These are phyloP conservation scores for Volvariella volvacea DNA, from an alignment of 1,284 basidiomycete species.

Conservation along the genomic window DNA sequence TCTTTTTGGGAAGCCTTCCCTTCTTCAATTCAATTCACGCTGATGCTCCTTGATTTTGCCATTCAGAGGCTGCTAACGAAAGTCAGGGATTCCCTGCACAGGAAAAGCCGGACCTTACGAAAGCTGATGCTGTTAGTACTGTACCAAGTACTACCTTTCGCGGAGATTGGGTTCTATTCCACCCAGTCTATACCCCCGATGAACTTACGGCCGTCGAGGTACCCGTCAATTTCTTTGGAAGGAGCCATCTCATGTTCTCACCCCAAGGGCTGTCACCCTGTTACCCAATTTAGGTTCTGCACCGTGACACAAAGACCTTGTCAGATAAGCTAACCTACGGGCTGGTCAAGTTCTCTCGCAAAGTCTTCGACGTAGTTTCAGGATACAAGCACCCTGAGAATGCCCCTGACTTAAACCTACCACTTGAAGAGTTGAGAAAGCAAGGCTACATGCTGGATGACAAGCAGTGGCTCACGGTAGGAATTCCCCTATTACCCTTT, in stretches of 20 bases:
- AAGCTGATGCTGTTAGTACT: slow-evolving; percentile 32
- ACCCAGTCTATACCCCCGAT: slow-evolving; percentile 72
- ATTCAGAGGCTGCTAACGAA: too few species aligned
- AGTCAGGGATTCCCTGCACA: too few species aligned
- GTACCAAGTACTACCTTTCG: slow-evolving; percentile 44
- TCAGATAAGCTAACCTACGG: slow-evolving; percentile 68
- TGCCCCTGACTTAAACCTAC: slow-evolving; percentile 54
- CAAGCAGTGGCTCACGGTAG: slow-evolving; percentile 69
- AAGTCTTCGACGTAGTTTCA: slow-evolving; percentile 70
- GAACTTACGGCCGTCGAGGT: slow-evolving; percentile 79
- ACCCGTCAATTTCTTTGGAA: too few species aligned
- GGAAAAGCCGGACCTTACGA: slow-evolving; percentile 23
- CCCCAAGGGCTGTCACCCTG: slow-evolving; percentile 2
- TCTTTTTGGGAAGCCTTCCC: too few species aligned
- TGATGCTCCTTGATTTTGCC: too few species aligned
- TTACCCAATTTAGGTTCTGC: slow-evolving; percentile 50
- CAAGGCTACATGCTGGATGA: slow-evolving; percentile 70
- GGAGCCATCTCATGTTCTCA: too few species aligned
- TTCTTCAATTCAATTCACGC: too few species aligned
- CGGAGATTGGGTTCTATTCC: slow-evolving; percentile 80
- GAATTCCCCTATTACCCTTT: slow-evolving; percentile 14
- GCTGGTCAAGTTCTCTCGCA: slow-evolving; percentile 56
- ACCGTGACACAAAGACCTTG: slow-evolving; percentile 57
- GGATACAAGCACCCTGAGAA: slow-evolving; percentile 74
- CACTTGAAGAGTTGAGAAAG: slow-evolving; percentile 64